Base-by-base conservation (phyloP, 2,329 filamentous ascomycete species). In the Colletotrichum sp. region DNA sequence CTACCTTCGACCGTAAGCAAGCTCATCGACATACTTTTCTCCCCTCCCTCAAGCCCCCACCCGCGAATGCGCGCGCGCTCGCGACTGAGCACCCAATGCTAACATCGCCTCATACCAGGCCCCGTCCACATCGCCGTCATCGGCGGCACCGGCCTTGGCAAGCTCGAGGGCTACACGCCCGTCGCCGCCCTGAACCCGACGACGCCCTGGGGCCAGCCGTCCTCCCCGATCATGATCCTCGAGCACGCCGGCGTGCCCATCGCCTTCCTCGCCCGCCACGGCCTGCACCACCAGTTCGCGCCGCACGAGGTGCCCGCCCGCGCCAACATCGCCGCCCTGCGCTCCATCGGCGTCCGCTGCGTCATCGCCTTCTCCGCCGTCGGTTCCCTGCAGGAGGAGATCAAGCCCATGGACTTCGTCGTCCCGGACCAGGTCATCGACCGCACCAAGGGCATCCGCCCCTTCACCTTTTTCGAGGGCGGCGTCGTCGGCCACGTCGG, bases 311-410 rank as follows among this genome's bases (percentile, higher is more conserved):
- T 99, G n/a, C 96, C 96, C 75, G 92, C 93, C 79, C 95, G 95
- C 78, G 97, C 97, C 86, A 99, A 99, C 89, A 98, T 99, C 82
- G 96, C 97, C n/a, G 97, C 97, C n/a, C 90, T 99, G 78, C 93
- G 97, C 79, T 93, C 92, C 81, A 90, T 99, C 77, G 97, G 97
- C 79, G 97, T 99, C 62, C 93, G 96, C 82, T 95, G 93, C 83
- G 92, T 99, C 84, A 95, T 99, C 83, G 96, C 96, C 78, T 99
- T 99, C 89, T 96, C 94, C 78, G 97, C 97, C 65, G 97, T 99
- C 73, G 97, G 97, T 77, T 96, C 94, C 81, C 88, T 99, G 83
- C 95, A 94, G 84, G 97, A 98, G 88, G 92, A 95, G 82, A 96
- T 99, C 85, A 95, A 95, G 86, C 97, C 97, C 59, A 94, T 97